Conservation (phyloP, 768 basidiomycete species). For the Sarcodon sp. region DNA sequence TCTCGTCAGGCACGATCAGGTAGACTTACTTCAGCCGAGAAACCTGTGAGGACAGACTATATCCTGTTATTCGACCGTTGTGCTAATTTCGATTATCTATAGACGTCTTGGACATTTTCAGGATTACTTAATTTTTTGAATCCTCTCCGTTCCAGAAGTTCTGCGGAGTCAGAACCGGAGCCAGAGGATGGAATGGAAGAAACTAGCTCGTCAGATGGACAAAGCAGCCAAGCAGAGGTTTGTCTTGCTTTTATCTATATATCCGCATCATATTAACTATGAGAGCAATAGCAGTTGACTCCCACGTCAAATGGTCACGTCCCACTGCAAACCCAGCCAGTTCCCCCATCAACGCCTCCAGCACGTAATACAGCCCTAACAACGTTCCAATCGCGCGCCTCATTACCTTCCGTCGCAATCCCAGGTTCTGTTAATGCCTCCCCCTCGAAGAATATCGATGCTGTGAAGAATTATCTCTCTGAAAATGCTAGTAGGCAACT, state of each 20-base stretch:
- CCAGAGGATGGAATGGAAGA: conserved; percentile 5
- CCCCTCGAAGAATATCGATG: conserved; percentile 31
- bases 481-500: conserved; percentile 34
- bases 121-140: conserved; percentile 38
- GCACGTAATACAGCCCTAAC: not conserved
- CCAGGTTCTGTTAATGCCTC: conserved; percentile 8
- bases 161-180: conserved; percentile 6
- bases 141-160: conserved; percentile 22
- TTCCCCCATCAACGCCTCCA: conserved; percentile 3
- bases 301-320: too few relatives aligned
- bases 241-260: not conserved
- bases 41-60: conserved; percentile 29
- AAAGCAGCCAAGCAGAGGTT: not conserved
- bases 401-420: conserved; percentile 1
- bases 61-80: conserved; percentile 9
- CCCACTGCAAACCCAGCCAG: conserved; percentile 1
- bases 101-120: conserved; percentile 33
- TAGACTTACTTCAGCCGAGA: conserved; percentile 17
- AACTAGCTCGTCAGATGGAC: not conserved
- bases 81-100: conserved; percentile 12
- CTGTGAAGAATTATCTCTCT: conserved; percentile 33
- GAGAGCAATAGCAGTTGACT: not conserved
- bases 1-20: not conserved
- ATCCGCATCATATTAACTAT: not conserved
- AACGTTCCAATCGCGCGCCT: conserved; percentile 3